Evolutionary conservation across 1,139 yeast species (phyloP).

Genomic region (Kodamaea derodonti): DNA sequence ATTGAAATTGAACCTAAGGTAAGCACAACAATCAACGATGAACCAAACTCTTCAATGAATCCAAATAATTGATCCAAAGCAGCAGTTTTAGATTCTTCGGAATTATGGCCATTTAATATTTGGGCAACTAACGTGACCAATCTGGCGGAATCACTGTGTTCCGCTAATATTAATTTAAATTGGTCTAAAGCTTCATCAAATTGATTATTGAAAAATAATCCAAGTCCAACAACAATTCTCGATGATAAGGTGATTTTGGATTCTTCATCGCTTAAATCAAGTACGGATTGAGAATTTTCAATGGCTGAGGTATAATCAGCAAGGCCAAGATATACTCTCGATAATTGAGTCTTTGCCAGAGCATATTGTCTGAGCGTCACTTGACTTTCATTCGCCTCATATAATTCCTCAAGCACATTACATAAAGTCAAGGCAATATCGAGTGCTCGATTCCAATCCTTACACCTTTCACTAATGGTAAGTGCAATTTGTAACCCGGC

Average conservation of each 20-base stretch:
- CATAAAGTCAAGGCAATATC: constrained; percentile 46
- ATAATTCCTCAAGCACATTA: constrained; percentile 49
- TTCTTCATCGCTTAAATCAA: constrained; percentile 39
- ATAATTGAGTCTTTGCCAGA: constrained; percentile 60
- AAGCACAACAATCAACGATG: constrained; percentile 61
- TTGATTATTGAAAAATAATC: constrained; percentile 58
- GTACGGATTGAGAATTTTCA: constrained; percentile 55
- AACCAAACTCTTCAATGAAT: constrained; percentile 60
- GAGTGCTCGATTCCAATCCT: constrained; percentile 54
- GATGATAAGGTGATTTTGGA: constrained; percentile 46
- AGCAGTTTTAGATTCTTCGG: constrained; percentile 72
- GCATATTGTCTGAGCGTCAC: constrained; percentile 48
- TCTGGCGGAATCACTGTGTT: constrained; percentile 46
- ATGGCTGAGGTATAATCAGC: constrained; percentile 54
- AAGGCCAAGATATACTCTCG: constrained; percentile 65
- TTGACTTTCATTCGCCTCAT: constrained; percentile 55
- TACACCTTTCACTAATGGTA: constrained; percentile 66
- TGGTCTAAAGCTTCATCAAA: constrained; percentile 65
- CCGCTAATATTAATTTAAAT: constrained; percentile 55
- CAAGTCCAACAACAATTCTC: constrained; percentile 65
- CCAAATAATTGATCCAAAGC: constrained; percentile 71
- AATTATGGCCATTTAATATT: constrained; percentile 69
- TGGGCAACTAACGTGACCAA: constrained; percentile 75
- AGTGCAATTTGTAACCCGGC: constrained; percentile 60
- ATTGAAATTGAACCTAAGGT: constrained; percentile 80